phyloP scores from a whole-genome alignment of 2,329 filamentous ascomycete genomes.

The Pezizomycotina sp. region DNA sequence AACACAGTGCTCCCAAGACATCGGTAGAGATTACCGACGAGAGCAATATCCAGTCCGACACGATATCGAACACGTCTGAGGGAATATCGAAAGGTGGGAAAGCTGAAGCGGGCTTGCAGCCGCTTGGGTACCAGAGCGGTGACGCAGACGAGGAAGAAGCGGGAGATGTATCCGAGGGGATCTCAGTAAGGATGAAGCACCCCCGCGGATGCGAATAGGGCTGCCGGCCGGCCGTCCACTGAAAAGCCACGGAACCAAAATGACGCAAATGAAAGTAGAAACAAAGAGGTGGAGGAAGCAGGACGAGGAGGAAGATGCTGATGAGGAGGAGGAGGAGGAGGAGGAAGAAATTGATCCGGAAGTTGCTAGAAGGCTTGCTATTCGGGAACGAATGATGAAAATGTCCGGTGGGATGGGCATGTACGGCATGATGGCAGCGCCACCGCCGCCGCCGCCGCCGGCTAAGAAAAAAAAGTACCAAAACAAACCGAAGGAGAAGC shows the following conservation, averaged over 20 bases:
- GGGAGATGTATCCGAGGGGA: too few relatives aligned
- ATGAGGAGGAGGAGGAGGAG: slow-evolving; percentile 24
- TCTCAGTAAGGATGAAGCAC: slow-evolving; percentile 27
- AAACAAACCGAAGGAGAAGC: slow-evolving; percentile 34
- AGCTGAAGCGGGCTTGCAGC: too few relatives aligned
- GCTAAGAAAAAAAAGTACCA: too few relatives aligned
- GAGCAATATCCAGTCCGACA: neutral
- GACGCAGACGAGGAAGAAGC: too few relatives aligned
- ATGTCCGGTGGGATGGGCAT: slow-evolving; percentile 97
- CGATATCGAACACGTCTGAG: neutral
- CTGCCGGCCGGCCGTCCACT: slow-evolving; percentile 31
- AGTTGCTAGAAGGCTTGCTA: slow-evolving; percentile 64
- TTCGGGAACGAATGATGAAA: slow-evolving; percentile 91
- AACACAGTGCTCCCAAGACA: slow-evolving; percentile 20
- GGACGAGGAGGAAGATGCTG: slow-evolving; percentile 1
- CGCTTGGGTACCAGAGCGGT: too few relatives aligned
- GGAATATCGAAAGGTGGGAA: neutral
- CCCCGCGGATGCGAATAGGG: slow-evolving; percentile 27
- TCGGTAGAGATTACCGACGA: slow-evolving; percentile 5
- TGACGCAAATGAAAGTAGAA: slow-evolving; percentile 33
- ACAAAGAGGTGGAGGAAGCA: slow-evolving; percentile 27
- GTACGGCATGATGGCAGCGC: slow-evolving; percentile 47
- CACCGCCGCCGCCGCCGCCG: slow-evolving; percentile 32
- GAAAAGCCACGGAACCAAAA: slow-evolving; percentile 35
- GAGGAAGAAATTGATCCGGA: slow-evolving; percentile 62